Base-by-base conservation (phyloP, 2,329 filamentous ascomycete species). In the Thelonectria rubi region DNA sequence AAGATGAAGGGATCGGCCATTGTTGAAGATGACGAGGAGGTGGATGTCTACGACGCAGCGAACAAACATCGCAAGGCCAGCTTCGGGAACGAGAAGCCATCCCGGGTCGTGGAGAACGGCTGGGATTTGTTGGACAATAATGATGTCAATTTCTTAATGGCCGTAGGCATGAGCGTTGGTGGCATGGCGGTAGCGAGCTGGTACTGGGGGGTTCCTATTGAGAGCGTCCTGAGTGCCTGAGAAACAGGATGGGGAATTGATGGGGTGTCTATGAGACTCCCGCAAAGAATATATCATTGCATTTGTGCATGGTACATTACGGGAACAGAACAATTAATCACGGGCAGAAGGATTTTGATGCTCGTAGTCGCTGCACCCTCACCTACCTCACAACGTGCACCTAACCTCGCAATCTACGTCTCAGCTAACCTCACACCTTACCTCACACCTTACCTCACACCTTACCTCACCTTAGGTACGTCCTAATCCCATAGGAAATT, bases 121-220 rank as follows among this genome's bases (percentile, higher is more conserved):
- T 82, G 79, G 86, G 86, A 97, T 74, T 75, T 96, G 63, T 81
- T 99, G 59, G 93, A 97, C 77, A 99, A 99, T 77, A 99, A 99
- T 76, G 91, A 92, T 56, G 93, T 99, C 70, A 99, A 99, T 76
- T 87, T 97, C 60, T 76, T 94, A 58, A 98, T 97, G 94, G 94
- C 94, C 0, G 83, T 87, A 14, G 82, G 83, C 5, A 94, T 97
- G 86, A 97, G 92, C 74, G 66, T 93, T 17, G 86, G 89, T 5
- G 91, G 89, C 5, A 96, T 98, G 87, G 81, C 79, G 0, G 77
- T 86, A 34, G 88, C 85, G 30, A 78, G 82, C 46, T 87, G 83
- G 84, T 82, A 84, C 62, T 90, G 88, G 87, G 81, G 77, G 5
- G 72, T 88, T 21, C 82, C 86, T 7, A 71, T 87, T 14, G 69